phyloP scores from a whole-genome alignment of 768 basidiomycete species.

The Rhodotorula graminis region DNA sequence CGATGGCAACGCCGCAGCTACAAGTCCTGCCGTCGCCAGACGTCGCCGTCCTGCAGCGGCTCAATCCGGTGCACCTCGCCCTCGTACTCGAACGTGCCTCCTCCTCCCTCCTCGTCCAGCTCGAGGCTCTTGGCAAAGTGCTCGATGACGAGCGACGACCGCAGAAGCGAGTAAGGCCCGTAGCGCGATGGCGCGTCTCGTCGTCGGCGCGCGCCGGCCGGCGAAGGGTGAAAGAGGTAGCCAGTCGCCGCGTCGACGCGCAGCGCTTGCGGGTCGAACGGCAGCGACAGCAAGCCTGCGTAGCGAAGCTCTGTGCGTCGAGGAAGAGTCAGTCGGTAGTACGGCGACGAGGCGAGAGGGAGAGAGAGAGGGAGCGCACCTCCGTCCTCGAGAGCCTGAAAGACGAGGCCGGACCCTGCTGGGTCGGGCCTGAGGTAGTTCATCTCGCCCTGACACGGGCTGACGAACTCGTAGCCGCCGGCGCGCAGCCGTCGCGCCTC shows the following conservation, averaged over 20 bases:
- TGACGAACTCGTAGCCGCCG: slow-evolving; percentile 31
- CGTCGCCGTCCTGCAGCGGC: slow-evolving; percentile 1
- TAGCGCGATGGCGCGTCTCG: neutral
- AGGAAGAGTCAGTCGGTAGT: neutral
- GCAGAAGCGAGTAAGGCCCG: slow-evolving; percentile 32
- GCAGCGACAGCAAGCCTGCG: slow-evolving; percentile 14
- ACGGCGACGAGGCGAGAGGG: too few relatives aligned
- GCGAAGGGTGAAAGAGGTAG: slow-evolving; percentile 39
- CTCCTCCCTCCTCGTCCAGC: neutral
- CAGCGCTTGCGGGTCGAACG: slow-evolving; percentile 22
- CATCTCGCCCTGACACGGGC: slow-evolving; percentile 27
- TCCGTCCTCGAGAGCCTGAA: slow-evolving; percentile 17
- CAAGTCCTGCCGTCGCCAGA: slow-evolving; percentile 1
- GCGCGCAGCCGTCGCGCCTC: slow-evolving; percentile 8
- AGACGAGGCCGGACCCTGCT: slow-evolving; percentile 36
- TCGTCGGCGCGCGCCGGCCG: neutral
- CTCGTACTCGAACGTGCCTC: slow-evolving; percentile 8
- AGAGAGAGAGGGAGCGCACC: slow-evolving; percentile 1
- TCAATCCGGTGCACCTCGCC: slow-evolving; percentile 1
- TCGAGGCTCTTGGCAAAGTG: slow-evolving; percentile 23
- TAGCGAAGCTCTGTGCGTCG: slow-evolving; percentile 19
- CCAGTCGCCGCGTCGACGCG: slow-evolving; percentile 19
- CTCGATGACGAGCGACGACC: slow-evolving; percentile 31
- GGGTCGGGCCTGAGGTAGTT: slow-evolving; percentile 27
- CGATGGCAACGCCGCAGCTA: neutral